Percentiles rank a stretch among this genome's conserved stretches.
Conservation (phyloP, 495 filamentous ascomycete species). For the Aspergillus leporis region DNA sequence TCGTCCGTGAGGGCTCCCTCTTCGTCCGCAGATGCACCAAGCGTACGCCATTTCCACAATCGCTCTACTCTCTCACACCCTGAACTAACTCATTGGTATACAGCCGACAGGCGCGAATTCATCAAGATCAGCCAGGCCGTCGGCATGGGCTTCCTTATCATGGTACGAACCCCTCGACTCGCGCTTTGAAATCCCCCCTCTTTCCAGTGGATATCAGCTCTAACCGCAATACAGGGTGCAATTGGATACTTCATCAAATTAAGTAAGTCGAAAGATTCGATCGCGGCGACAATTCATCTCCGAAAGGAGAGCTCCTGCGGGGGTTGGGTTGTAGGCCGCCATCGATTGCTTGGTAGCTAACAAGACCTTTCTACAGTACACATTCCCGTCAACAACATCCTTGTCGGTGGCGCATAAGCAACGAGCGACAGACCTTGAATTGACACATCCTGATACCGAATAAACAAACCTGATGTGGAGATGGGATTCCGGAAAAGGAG, state of each 20-base stretch:
- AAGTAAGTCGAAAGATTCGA: slow-evolving; percentile 52
- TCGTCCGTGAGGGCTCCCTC: slow-evolving; percentile 75
- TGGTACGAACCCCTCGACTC: slow-evolving; percentile 44
- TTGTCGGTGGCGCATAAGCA: slow-evolving; percentile 67
- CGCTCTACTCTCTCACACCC: slow-evolving; percentile 2
- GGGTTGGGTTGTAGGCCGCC: background rate
- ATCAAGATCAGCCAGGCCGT: slow-evolving; percentile 95
- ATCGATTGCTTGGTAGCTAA: slow-evolving; percentile 8
- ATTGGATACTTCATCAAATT: slow-evolving; percentile 96
- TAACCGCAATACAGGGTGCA: slow-evolving; percentile 20
- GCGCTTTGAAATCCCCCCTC: slow-evolving; percentile 19
- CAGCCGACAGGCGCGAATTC: slow-evolving; percentile 83
- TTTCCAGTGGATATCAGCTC: background rate
- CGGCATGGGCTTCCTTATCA: slow-evolving; percentile 85
- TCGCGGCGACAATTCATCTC: background rate
- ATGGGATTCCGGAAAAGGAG: slow-evolving; percentile 65
- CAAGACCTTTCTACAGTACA: slow-evolving; percentile 52
- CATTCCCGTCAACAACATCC: slow-evolving; percentile 82
- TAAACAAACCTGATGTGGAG: slow-evolving; percentile 38
- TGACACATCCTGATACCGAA: background rate
- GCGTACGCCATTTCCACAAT: slow-evolving; percentile 51
- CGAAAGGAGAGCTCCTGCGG: background rate
- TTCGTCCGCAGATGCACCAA: slow-evolving; percentile 86
- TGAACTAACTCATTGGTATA: slow-evolving; percentile 19
- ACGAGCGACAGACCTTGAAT: background rate